phyloP scores from a whole-genome alignment of 768 basidiomycete species.

The Calocybe gangraenosa region DNA sequence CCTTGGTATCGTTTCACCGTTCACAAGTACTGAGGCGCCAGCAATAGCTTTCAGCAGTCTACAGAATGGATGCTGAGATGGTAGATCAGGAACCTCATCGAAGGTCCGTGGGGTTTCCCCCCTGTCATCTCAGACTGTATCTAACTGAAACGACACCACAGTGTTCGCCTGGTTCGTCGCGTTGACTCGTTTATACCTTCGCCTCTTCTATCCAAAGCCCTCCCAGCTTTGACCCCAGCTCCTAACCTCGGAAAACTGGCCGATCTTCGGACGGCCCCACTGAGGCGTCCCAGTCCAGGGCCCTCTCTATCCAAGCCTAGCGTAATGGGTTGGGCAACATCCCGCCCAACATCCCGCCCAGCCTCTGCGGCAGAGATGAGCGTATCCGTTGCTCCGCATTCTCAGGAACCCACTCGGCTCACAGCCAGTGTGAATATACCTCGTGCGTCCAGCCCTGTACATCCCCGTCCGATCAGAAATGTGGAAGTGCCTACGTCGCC shows the following conservation, averaged over 20 bases:
- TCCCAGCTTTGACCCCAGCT: conserved; percentile 25
- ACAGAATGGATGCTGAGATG: conserved; percentile 80
- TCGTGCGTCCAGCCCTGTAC: conserved; percentile 11
- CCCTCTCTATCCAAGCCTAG: conserved; percentile 8
- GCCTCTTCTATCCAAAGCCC: conserved; percentile 63
- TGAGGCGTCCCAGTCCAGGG: conserved; percentile 19
- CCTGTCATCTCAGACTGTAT: background rate
- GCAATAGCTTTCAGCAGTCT: conserved; percentile 67
- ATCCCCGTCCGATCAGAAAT: background rate
- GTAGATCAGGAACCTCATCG: conserved; percentile 90
- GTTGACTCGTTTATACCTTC: conserved; percentile 77
- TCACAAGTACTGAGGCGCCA: conserved; percentile 5
- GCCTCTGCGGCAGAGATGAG: background rate
- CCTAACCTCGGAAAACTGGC: conserved; percentile 55
- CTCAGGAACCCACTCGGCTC: background rate
- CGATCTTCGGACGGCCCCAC: conserved; percentile 38
- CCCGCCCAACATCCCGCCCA: conserved; percentile 5
- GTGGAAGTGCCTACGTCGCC: conserved; percentile 8
- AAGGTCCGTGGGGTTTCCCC: conserved; percentile 32
- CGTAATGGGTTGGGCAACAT: background rate
- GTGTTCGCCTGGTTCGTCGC: conserved; percentile 78
- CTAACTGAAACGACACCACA: background rate
- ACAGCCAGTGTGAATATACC: conserved; percentile 5
- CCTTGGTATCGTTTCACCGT: conserved; percentile 8
- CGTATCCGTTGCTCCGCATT: background rate